Evolutionary conservation across 768 basidiomycete genomes (phyloP), one percentile per base, ranked within the genome.

Genomic region (Pleurotus tuoliensis): DNA sequence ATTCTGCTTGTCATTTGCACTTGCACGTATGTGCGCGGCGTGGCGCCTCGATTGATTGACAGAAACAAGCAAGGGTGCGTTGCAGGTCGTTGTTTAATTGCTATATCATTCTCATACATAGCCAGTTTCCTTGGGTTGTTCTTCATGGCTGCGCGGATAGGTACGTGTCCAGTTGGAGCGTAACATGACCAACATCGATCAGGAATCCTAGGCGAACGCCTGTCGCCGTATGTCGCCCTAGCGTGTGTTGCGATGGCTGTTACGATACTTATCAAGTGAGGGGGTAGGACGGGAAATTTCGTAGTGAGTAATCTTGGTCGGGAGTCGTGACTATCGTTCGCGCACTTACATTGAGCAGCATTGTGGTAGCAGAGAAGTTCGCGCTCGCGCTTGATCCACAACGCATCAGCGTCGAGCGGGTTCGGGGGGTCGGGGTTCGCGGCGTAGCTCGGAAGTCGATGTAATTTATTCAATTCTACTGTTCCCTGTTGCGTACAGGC

Each of bases 141-240:
- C 71, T 98, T 90, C 82, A 99, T 94, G 82, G 90, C 86, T 48
- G 96, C 97, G 9, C 81, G 97, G 50, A 94, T 99, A 77, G 97
- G 94, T 93, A 65, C 57, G 82, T 71, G 1, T 27, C 4, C 38
- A 25, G 46, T 20, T 13, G 5, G 5, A 8, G 13, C 13, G 46
- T 3, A 25, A 25, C 20, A 47, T 4, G 22, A 9, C 30, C 2
- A 34, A 34, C 30, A 3, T 34, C 11, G 30, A 24, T 47, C 41
- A 45, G 38, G 25, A 20, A 16, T 27, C 25, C 25, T 69, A 97
- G 94, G 96, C 50, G 97, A 98, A 71, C 82, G 97, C 16, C 74
- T 99, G 45, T 98, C 96, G 25, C 97, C 96, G 39, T 98, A 98
- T 64, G 97, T 99, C 13, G 88, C 90, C 5, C 69, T 99, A 12